These are phyloP conservation scores for Ganoderma meredithae DNA, from an alignment of 1,284 basidiomycete genomes.

Conservation along the genomic window DNA sequence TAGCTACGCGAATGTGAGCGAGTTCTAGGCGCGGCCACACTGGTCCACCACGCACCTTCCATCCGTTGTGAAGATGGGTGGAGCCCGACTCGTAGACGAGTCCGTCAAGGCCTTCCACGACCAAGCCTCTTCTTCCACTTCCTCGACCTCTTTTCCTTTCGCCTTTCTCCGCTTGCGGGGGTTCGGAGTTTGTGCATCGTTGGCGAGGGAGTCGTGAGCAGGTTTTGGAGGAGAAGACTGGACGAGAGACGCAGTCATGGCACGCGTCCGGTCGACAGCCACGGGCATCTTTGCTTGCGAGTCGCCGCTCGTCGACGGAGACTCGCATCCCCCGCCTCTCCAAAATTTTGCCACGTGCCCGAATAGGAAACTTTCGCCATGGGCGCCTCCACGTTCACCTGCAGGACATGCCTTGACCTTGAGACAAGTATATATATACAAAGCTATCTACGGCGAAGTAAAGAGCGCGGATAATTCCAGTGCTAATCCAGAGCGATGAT, in stretches of 20 bases:
- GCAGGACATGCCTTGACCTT: slow-evolving; percentile 26
- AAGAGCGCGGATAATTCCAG: background rate
- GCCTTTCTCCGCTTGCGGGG: slow-evolving; percentile 34
- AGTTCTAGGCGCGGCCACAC: slow-evolving; percentile 23
- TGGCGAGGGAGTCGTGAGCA: slow-evolving; percentile 29
- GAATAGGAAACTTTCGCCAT: slow-evolving; percentile 29
- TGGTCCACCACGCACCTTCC: slow-evolving; percentile 68
- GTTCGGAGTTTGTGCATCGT: slow-evolving; percentile 29
- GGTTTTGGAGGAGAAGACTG: slow-evolving; percentile 33
- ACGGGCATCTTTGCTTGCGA: slow-evolving; percentile 38
- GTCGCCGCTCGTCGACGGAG: slow-evolving; percentile 21
- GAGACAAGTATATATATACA: slow-evolving; percentile 28
- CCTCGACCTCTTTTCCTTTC: slow-evolving; percentile 35
- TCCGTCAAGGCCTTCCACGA: slow-evolving; percentile 79
- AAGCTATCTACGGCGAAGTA: slow-evolving; percentile 16
- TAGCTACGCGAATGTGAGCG: slow-evolving; percentile 60
- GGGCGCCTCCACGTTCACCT: background rate
- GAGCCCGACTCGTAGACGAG: slow-evolving; percentile 67
- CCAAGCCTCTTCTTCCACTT: slow-evolving; percentile 55
- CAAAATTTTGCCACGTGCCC: slow-evolving; percentile 44
- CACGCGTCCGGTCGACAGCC: slow-evolving; percentile 40
- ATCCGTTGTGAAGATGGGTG: slow-evolving; percentile 86
- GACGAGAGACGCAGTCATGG: slow-evolving; percentile 41
- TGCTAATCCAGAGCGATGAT: background rate
- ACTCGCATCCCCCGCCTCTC: slow-evolving; percentile 24